Base-by-base conservation (phyloP, 2,329 filamentous ascomycete genomes). In the Pseudogymnoascus verrucosus region DNA sequence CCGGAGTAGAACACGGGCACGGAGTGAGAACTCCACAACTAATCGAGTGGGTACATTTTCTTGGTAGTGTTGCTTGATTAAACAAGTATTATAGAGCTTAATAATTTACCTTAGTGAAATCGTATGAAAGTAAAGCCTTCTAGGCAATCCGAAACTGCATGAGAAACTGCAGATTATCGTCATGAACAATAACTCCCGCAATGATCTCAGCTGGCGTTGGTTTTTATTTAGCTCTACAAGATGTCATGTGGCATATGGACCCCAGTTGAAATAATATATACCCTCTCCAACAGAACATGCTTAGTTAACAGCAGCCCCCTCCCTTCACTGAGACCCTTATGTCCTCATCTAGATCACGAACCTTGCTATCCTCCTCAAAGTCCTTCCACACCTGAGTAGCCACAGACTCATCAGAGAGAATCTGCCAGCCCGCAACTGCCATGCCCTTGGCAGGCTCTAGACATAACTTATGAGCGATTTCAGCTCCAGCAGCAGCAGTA, bases 401-500 rank as follows among this genome's bases (percentile, higher is more conserved):
- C 21, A 64, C 10, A 12, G 11, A 16, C 47, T 63, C 64, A 60
- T 65, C 61, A 23, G 28, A 23, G 11, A 65, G 23, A 16, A 65
- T 42, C 19, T 36, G 40, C 61, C 61, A 63, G 11, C 40, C 64
- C 21, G 36, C 31, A 28, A 31, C 2, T 16, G 61, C 64, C 61
- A 65, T 63, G 5, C 51, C 64, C 26, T 65, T 65, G 16, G 21
- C 64, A 14, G 36, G 16, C 12, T 37, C 21, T 31, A 65, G 19
- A 12, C 42, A 28, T 11, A 63, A 28, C 10, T 47, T n/a, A 63
- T 60, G 47, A 42, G 63, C 63, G 10, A 21, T 54, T 19, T 64
- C 40, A 23, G 63, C 61, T 37, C 59, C 26, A 8, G 63, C 39
- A 21, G 63, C 59, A 34, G 28, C 23, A 31, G 59, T 51, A 26